Base-by-base conservation (phyloP, 225 moss, liverwort and hornwort genomes). In the Pseudoscleropodium purum region DNA sequence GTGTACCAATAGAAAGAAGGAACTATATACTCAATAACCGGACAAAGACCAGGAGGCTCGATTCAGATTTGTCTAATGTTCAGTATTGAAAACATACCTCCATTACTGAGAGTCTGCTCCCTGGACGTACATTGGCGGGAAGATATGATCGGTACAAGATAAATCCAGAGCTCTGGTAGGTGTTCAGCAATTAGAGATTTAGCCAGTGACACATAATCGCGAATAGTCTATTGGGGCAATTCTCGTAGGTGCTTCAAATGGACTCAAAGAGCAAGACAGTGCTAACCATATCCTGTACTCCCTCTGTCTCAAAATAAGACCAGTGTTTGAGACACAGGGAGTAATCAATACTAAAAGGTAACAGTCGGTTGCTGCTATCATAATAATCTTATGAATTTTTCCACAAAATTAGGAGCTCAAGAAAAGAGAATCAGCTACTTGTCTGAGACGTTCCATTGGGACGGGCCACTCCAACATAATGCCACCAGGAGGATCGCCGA, bases 391-490 rank as follows among this genome's bases (percentile, higher is more conserved):
- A 10, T 2, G 20, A 74, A 10, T 9, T 33, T 36, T 36, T n/a
- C 16, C 16, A 83, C 19, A 34, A 33, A 68, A 84, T 7, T 36
- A 52, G 70, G 75, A 45, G 66, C 76, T 49, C 37, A 45, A 85
- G 25, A 24, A 23, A 3, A 21, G 47, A 62, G 26, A 47, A 34
- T 63, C 12, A 37, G 27, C 85, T 95, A 96, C 97, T 94, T 98
- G 97, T 89, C 89, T 86, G 86, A 98, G 89, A 67, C 82, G 83
- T 93, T 98, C 97, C 97, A 98, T 98, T 62, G 96, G 86, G 37
- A 92, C 39, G 7, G 97, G 97, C 92, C 95, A 93, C 69, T 95
- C 96, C 88, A 95, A 89, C 80, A 43, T 73, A 60, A 98, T 36
- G 54, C 96, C 97, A 65, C 78, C 79, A 66, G 94, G 93, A 70